phyloP scores from a whole-genome alignment of 2,329 filamentous ascomycete genomes.

The Fusarium concolor region DNA sequence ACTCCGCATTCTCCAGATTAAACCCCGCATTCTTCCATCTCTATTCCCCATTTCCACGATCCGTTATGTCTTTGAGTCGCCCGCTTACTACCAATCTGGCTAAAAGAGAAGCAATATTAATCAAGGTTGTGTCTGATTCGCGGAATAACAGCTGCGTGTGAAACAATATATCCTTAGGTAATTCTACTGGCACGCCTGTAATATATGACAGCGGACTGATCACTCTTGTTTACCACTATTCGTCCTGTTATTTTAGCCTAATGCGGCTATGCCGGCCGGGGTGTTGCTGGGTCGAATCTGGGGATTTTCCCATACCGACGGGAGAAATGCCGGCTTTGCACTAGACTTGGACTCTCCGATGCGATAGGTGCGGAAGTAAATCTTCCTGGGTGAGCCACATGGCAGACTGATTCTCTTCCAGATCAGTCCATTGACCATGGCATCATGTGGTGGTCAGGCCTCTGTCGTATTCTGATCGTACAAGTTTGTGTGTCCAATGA shows the following conservation, averaged over 20 bases:
- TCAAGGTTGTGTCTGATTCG: background rate
- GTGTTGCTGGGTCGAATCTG: constrained; percentile 6
- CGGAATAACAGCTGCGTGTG: constrained; percentile 2
- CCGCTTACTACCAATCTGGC: constrained; percentile 22
- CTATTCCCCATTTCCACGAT: background rate
- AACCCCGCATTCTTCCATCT: background rate
- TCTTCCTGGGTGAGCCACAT: background rate
- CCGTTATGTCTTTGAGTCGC: constrained; percentile 10
- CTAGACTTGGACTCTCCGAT: background rate
- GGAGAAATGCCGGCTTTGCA: background rate
- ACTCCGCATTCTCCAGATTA: background rate
- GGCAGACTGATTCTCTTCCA: too few species aligned
- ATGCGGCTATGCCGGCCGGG: constrained; percentile 14
- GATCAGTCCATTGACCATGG: background rate
- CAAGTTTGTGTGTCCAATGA: background rate
- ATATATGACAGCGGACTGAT: background rate
- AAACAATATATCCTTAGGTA: background rate
- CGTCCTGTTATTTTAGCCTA: constrained; percentile 16
- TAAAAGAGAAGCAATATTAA: background rate
- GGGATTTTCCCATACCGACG: constrained; percentile 11
- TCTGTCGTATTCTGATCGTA: background rate
- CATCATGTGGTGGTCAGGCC: constrained; percentile 8
- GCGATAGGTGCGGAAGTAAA: constrained; percentile 18
- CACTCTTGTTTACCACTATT: background rate
- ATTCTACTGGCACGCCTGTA: constrained; percentile 5